A percentile compares a stretch with the other conserved stretches of the same genome.
Conservation (phyloP, 345 rosid species). For the Crucihimalaya himalaica region DNA sequence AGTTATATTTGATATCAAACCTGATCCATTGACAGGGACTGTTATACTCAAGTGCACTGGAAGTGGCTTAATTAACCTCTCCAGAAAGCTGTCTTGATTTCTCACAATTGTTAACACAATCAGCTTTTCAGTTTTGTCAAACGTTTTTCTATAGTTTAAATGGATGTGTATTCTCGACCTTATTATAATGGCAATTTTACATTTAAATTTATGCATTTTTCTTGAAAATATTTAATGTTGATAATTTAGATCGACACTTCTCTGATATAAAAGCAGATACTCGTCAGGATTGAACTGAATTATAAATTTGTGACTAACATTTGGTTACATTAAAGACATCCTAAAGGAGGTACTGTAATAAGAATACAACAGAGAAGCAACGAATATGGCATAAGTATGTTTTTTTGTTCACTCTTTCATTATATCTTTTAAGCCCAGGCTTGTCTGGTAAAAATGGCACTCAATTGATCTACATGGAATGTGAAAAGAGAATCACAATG, state of each 20-base stretch:
- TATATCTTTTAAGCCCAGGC: background rate
- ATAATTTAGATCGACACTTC: background rate
- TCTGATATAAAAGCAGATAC: background rate
- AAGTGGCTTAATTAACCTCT: conserved; percentile 74
- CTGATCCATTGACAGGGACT: conserved; percentile 75
- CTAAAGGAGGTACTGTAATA: background rate
- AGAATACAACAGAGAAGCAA: background rate
- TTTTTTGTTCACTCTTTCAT: background rate
- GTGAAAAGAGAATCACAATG: conserved; percentile 43
- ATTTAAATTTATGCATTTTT: background rate
- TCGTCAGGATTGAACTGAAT: background rate
- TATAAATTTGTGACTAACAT: background rate
- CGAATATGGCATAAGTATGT: background rate
- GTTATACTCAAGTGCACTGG: conserved; percentile 76
- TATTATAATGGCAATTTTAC: background rate
- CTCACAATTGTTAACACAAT: background rate
- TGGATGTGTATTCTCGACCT: conserved; percentile 10
- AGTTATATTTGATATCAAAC: conserved; percentile 60
- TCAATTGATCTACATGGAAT: background rate
- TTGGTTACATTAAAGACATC: background rate
- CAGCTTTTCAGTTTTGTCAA: conserved; percentile 21
- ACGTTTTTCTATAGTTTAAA: background rate
- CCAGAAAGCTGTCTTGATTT: conserved; percentile 65
- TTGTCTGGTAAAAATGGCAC: background rate
- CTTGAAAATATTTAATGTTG: background rate